Base-by-base conservation (phyloP, 495 filamentous ascomycete genomes). In the Penicillium daleae region DNA sequence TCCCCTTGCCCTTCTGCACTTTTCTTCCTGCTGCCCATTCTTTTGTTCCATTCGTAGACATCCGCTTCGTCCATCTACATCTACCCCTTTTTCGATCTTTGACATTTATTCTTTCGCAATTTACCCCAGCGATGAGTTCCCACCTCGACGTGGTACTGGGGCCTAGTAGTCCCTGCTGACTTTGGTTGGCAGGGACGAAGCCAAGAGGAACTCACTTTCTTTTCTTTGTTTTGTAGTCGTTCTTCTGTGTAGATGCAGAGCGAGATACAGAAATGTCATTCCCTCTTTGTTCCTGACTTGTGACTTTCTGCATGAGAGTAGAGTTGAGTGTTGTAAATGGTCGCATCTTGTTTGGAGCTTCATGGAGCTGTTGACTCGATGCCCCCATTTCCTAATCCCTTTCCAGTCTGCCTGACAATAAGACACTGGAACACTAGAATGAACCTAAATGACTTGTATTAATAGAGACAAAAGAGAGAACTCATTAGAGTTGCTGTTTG, bases 81-180 rank as follows among this genome's bases (percentile, higher is more conserved):
- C n/a, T n/a, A n/a, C 37, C 15, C 17, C 17, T n/a, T 40, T 31
- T 52, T 32, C n/a, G 49, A 52, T 52, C 15, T 52, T 3, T 19
- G 2, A 0, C 24, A 57, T 42, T 57, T 52, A 52, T 8, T 62
- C 12, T 61, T 50, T 31, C 21, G 54, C 60, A 24, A 57, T 51
- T 32, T 62, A 49, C 48, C 55, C 48, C 56, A 59, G 55, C 61
- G 56, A 27, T 15, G 61, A 52, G 61, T 57, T 64, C 56, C 54
- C 56, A 64, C 61, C 61, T 64, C 29, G 49, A 26, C 56, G 62
- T 56, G 62, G 62, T 64, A 57, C 49, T 60, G 49, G 50, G 57
- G 62, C 50, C 37, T 39, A 64, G 57, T 64, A 60, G 32, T 61
- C 51, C 39, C 60, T 32, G 26, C 15, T 52, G 49, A n/a, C 49